phyloP scores from a whole-genome alignment of 2,329 filamentous ascomycete genomes.

The Cryphonectria naterciae region DNA sequence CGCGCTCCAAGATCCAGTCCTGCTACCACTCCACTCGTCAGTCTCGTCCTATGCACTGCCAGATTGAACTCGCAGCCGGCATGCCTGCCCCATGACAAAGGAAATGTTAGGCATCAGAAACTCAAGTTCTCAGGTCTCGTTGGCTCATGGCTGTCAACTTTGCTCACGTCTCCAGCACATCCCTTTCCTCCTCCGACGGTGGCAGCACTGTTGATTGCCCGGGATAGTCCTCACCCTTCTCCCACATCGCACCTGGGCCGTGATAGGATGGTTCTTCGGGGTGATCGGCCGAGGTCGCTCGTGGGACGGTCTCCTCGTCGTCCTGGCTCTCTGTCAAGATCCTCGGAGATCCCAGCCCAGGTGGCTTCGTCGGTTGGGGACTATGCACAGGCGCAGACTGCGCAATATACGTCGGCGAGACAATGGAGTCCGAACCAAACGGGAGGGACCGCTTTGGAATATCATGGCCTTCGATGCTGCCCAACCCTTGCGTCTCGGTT shows the following conservation, averaged over 20 bases:
- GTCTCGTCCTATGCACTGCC: background rate
- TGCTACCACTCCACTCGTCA: background rate
- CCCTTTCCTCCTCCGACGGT: constrained; percentile 46
- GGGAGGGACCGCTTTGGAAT: constrained; percentile 56
- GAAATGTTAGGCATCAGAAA: constrained; percentile 12
- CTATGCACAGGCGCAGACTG: constrained; percentile 44
- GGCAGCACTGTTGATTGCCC: constrained; percentile 43
- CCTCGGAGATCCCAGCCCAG: constrained; percentile 32
- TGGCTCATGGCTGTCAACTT: constrained; percentile 8
- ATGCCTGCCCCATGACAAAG: constrained; percentile 8
- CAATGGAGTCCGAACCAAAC: constrained; percentile 55
- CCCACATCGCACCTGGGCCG: constrained; percentile 55
- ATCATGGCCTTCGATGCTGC: constrained; percentile 32
- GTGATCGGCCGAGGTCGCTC: constrained; percentile 21
- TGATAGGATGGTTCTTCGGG: constrained; percentile 49
- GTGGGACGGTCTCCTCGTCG: constrained; percentile 29
- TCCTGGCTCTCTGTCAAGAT: constrained; percentile 31
- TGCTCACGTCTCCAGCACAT: constrained; percentile 45
- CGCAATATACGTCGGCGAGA: constrained; percentile 50
- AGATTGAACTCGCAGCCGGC: background rate
- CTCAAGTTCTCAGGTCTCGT: constrained; percentile 7
- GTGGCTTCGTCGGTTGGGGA: constrained; percentile 40
- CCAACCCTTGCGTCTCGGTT: constrained; percentile 11
- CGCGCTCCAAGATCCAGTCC: background rate
- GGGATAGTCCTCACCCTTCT: constrained; percentile 52